A percentile compares a stretch with the other conserved stretches of the same genome.
phyloP scores from a whole-genome alignment of 805 yeast genomes.

The Starmera quercuum region DNA sequence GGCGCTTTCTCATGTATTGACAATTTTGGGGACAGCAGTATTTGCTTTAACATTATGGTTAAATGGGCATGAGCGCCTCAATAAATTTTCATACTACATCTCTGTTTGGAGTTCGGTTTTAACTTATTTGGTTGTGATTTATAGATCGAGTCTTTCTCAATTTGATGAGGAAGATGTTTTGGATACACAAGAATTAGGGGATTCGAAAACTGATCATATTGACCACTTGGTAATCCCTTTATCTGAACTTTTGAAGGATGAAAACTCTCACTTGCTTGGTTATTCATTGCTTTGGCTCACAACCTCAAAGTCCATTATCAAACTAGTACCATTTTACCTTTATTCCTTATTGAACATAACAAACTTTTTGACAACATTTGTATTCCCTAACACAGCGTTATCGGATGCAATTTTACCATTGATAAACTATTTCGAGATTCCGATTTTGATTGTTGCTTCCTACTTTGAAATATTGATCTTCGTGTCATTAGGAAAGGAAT shows the following conservation, averaged over 20 bases:
- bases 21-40: conserved; percentile 11
- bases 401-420: conserved; percentile 29
- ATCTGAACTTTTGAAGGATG: conserved; percentile 31
- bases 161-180: neutral
- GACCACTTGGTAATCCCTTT: no score
- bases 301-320: conserved; percentile 24
- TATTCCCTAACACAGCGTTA: conserved; percentile 23
- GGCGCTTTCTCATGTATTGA: conserved; percentile 4
- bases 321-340: conserved; percentile 32
- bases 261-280: conserved; percentile 30
- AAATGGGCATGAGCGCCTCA: neutral
- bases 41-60: conserved; percentile 3
- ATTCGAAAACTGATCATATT: no score
- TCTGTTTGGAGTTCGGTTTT: conserved; percentile 12
- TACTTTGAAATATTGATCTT: conserved; percentile 30
- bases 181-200: no score
- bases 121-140: conserved; percentile 19
- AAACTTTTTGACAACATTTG: conserved; percentile 24
- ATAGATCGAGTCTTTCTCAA: conserved; percentile 7
- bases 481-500: conserved; percentile 21
- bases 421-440: conserved; percentile 28
- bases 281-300: conserved; percentile 30
- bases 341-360: conserved; percentile 33
- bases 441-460: conserved; percentile 29
- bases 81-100: conserved; percentile 8